Base-by-base conservation (phyloP, 2,329 filamentous ascomycete species). In the Clonostachys chloroleuca region DNA sequence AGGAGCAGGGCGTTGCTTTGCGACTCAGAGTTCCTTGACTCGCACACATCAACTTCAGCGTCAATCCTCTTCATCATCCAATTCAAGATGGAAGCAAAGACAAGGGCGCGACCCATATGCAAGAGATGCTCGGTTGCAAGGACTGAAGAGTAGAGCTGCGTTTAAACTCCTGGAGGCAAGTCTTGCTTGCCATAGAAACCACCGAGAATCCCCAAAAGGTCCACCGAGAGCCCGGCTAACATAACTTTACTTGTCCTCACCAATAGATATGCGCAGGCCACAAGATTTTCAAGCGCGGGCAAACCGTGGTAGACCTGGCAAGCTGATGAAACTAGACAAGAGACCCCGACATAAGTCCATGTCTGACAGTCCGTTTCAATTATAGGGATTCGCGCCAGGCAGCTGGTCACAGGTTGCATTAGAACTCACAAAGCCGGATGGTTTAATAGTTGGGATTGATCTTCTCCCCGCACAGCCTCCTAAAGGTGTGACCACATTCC, bases 401-500 rank as follows among this genome's bases (percentile, higher is more conserved):
- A 81, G 78, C 54, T 89, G 85, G 85, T 86, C 83, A 40, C 83
- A 95, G 83, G 90, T 97, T 35, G 94, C 94, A 16, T 72, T 87
- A 34, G 86, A 89, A 51, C 80, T 83, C 45, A 95, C 89, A 5
- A 77, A 80, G 51, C 92, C 92, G 0, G 69, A 79, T 42, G 91
- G 92, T 9, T 81, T 86, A 40, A 84, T 99, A 12, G 74, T 99
- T 30, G 95, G 94, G 12, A 92, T 99, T 58, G 94, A 99, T 64
- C 80, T 99, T 45, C 90, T 99, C 54, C 94, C 94, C 5, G 89
- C 91, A 1, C 87, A 92, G 62, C 92, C 95, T 6, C 94, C 94
- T 0, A 83, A 80, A 59, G 94, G 94, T 18, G 91, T 95, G n/a
- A 92, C 89, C 30, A 90, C 90, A 3, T 91, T 99, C 48, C 94